A percentile compares a stretch with the other conserved stretches of the same genome.
phyloP scores from a whole-genome alignment of 2,329 filamentous ascomycete species.

The Penicillium sp. region DNA sequence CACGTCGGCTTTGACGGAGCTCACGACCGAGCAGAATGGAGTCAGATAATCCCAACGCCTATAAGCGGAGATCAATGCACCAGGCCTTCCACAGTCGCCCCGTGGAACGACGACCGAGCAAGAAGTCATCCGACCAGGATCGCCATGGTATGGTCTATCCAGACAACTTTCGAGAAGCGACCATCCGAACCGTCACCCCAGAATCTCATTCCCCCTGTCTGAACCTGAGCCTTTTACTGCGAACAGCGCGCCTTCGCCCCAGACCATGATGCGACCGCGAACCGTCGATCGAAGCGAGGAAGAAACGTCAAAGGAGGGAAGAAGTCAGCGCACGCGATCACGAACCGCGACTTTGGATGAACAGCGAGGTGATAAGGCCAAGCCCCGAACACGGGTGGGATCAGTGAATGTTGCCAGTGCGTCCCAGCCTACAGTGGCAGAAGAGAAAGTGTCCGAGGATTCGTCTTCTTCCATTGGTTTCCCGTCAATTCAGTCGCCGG shows the following conservation, averaged over 20 bases:
- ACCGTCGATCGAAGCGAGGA: constrained; percentile 34
- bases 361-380: constrained; percentile 37
- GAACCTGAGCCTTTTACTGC: constrained; percentile 33
- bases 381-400: constrained; percentile 35
- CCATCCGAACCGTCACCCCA: constrained; percentile 46
- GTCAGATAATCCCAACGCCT: constrained; percentile 38
- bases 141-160: constrained; percentile 45
- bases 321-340: constrained; percentile 35
- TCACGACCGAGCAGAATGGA: constrained; percentile 34
- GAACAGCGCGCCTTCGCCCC: constrained; percentile 35
- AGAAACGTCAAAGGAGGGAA: constrained; percentile 29
- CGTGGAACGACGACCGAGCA: constrained; percentile 43
- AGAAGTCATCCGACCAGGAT: constrained; percentile 46
- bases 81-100: constrained; percentile 38
- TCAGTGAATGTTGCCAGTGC: constrained; percentile 37
- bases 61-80: constrained; percentile 39
- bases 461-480: constrained; percentile 44
- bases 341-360: constrained; percentile 42
- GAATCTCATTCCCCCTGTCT: constrained; percentile 42
- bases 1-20: constrained; percentile 13
- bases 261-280: constrained; percentile 32
- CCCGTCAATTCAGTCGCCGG: constrained; percentile 45
- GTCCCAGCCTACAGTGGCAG: constrained; percentile 33
- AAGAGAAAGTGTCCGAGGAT: constrained; percentile 39
- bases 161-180: constrained; percentile 42